Base-by-base conservation (phyloP, 176 grass and related monocot genomes). In the Tuctoria greenei region DNA sequence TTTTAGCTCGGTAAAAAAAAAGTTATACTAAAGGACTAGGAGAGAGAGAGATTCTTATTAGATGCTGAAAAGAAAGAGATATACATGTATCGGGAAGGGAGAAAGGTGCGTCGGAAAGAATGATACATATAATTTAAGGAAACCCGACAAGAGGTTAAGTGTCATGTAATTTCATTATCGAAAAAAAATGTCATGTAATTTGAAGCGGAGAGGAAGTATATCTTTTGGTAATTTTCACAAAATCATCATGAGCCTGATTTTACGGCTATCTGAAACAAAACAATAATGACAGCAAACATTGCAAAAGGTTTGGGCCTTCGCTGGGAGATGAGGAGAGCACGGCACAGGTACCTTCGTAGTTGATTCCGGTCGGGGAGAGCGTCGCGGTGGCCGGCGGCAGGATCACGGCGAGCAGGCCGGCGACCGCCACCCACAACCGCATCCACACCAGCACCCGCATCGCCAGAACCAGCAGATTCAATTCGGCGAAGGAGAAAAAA, bases 331-430 rank as follows among this genome's bases (percentile, higher is more conserved):
- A 40, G 1, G 20, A 35, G 46, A 44, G 36, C 8, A 58, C 11
- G 27, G 17, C 17, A 51, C 17, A 51, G 20, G 35, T 71, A 88
- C 87, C 87, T 86, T 89, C 87, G 56, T 89, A 89, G 87, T 89
- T 89, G 82, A 89, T 89, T 74, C 87, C 87, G 56, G 87, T 36
- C 21, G 87, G 87, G 5, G 87, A 89, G 63, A 89, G 87, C 72
- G 87, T 86, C 13, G 87, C 83, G 38, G 63, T 26, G 69, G 79
- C 44, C 73, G 74, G 50, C 73, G 74, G 77, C 61, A 76, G 67
- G 61, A 76, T 60, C 65, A 44, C 57, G 64, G 39, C 44, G 64
- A 84, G 70, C 76, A 76, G 55, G 58, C 12, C 76, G 4, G 58
- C 76, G 3, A 79, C 21, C 70, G 21, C 18, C 76, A 7, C 38